Percentiles rank a stretch among this genome's conserved stretches.
phyloP scores from a whole-genome alignment of 345 rosid genomes.

The Lenwebbia sp. region DNA sequence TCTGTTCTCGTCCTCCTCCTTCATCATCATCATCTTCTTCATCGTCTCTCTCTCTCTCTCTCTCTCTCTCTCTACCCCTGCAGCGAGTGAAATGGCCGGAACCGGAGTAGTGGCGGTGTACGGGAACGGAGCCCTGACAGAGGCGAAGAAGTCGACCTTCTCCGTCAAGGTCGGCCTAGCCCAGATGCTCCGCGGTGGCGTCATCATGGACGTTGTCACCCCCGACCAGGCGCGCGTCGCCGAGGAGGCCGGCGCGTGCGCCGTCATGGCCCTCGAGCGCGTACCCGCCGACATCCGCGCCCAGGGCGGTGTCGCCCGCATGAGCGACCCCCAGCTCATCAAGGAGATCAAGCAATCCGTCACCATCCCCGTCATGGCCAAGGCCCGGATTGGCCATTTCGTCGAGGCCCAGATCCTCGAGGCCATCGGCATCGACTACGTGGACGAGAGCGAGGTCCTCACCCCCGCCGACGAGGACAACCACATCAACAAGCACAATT shows the following conservation, averaged over 20 bases:
- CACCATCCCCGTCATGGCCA: slow-evolving; percentile 81
- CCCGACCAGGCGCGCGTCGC: slow-evolving; percentile 70
- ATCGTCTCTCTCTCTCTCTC: background rate
- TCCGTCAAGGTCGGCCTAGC: slow-evolving; percentile 78
- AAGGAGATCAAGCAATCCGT: slow-evolving; percentile 57
- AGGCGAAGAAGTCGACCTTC: slow-evolving; percentile 60
- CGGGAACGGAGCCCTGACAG: slow-evolving; percentile 51
- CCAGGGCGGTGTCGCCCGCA: slow-evolving; percentile 71
- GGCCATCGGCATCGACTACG: slow-evolving; percentile 68
- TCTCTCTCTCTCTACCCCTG: background rate
- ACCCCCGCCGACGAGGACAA: slow-evolving; percentile 69
- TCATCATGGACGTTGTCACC: slow-evolving; percentile 73
- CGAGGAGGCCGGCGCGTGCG: slow-evolving; percentile 70
- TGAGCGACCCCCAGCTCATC: slow-evolving; percentile 65
- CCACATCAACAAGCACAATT: slow-evolving; percentile 78
- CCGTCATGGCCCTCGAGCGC: slow-evolving; percentile 76
- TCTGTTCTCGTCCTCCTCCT: background rate
- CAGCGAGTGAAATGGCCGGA: slow-evolving; percentile 35
- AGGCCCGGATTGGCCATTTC: slow-evolving; percentile 73
- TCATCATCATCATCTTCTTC: background rate
- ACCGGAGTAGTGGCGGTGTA: slow-evolving; percentile 68
- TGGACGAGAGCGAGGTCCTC: slow-evolving; percentile 75
- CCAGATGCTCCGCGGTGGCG: slow-evolving; percentile 86
- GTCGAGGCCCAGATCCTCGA: slow-evolving; percentile 74
- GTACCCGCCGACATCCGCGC: slow-evolving; percentile 70